Percentiles rank a stretch among this genome's conserved stretches.
phyloP scores from a whole-genome alignment of 2,329 filamentous ascomycete species.

The Neonectria sp. region DNA sequence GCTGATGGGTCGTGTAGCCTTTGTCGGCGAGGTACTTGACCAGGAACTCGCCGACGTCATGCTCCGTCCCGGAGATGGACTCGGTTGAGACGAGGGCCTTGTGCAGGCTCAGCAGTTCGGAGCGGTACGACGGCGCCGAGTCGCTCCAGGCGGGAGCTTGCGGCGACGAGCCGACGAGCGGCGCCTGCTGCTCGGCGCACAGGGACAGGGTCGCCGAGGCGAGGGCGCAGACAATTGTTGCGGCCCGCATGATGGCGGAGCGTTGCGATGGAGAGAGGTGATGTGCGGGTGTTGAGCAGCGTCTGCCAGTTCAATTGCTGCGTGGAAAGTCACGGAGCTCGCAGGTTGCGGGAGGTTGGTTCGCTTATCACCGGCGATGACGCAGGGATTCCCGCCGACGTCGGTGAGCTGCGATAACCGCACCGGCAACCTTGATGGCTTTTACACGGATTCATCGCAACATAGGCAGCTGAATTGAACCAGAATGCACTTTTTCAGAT shows the following conservation, averaged over 20 bases:
- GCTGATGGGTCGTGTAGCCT: slow-evolving; percentile 61
- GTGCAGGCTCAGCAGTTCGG: slow-evolving; percentile 79
- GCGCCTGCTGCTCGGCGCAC: slow-evolving; percentile 19
- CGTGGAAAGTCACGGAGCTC: not conserved
- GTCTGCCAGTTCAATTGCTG: not conserved
- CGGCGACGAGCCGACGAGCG: slow-evolving; percentile 7
- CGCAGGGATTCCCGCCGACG: slow-evolving; percentile 1
- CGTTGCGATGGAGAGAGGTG: not conserved
- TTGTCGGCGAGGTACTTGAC: slow-evolving; percentile 72
- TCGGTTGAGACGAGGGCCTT: slow-evolving; percentile 80
- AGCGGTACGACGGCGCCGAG: slow-evolving; percentile 55
- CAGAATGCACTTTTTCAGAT: not conserved
- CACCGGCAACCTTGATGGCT: not conserved
- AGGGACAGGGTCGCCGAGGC: slow-evolving; percentile 28
- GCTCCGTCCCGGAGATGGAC: slow-evolving; percentile 80
- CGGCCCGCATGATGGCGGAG: slow-evolving; percentile 26
- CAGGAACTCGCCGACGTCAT: slow-evolving; percentile 78
- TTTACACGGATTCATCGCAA: not conserved
- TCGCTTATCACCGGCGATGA: slow-evolving; percentile 4
- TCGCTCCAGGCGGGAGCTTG: slow-evolving; percentile 13
- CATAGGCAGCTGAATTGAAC: not conserved
- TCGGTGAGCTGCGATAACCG: not conserved
- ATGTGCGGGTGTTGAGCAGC: not conserved
- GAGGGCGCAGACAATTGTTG: slow-evolving; percentile 26
- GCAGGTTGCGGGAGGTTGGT: not conserved